Evolutionary conservation across 2,329 filamentous ascomycete species (phyloP), one percentile per base, ranked within the genome.

Genomic region (Hymenoscyphus linearis): DNA sequence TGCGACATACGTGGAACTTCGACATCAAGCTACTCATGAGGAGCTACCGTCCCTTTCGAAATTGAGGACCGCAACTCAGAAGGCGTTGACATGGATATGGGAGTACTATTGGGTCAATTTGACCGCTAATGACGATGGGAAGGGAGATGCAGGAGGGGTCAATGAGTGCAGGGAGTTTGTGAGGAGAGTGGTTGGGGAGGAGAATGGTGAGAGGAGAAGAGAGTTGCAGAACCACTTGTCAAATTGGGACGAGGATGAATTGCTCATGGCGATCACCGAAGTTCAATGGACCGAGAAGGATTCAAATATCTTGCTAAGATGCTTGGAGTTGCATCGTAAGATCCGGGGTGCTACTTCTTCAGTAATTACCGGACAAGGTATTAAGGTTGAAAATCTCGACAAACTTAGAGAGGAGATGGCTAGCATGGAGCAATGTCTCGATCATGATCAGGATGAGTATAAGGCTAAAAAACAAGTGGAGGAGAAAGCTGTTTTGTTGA

Each of bases 21-120:
- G 93, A 53, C 93, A 97, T 74, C 90, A 96, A 76, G 90, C 90
- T 52, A 96, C 92, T 47, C 93, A 98, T 74, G 90, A 96, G 74
- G 89, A 92, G 72, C 78, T 96, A 60, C 93, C 93, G 0, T 86
- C 87, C 1, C 78, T 96, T 58, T 80, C 83, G 12, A 86, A 91
- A 65, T 78, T 97, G 64, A 84, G 91, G 58, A 81, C 81, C 37
- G 89, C 89, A 1, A 85, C 88, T 1, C 77, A 80, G 65, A 85
- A 88, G 68, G 90, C 89, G 0, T 78, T 97, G 64, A 79, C 80
- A 52, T 97, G 93, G 93, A 86, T 97, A 57, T 96, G 91, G 90
- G 82, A 86, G 58, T 90, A 90, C 74, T 97, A 96, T 77, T 98
- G 93, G 93, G 76, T 71, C 13, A 75, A 77, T 40, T 71, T 86